Evolutionary conservation across 495 filamentous ascomycete species (phyloP).

Genomic region (Xylaria grammica): DNA sequence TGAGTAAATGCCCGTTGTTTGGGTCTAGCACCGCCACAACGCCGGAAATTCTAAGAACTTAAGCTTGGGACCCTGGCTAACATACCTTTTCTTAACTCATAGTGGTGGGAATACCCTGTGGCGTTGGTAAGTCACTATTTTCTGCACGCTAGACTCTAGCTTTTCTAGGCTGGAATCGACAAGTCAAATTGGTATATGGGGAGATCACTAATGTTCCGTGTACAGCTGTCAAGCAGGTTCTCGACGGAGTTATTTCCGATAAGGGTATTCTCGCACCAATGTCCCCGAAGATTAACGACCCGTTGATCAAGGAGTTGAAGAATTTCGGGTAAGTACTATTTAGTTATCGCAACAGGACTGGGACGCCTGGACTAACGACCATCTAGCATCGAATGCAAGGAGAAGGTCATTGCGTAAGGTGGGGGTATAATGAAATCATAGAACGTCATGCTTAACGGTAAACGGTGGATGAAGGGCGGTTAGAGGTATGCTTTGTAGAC

Average conservation of each 20-base stretch:
- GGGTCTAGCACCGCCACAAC: neutral
- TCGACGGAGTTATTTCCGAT: constrained; percentile 78
- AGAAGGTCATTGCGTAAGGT: constrained; percentile 42
- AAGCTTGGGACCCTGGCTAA: constrained; percentile 1
- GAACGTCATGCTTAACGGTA: too few species aligned
- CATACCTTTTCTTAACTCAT: constrained; percentile 38
- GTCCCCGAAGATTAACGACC: constrained; percentile 70
- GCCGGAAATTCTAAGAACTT: neutral
- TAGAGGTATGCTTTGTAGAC: neutral
- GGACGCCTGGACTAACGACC: neutral
- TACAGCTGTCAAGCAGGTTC: constrained; percentile 75
- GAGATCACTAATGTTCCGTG: constrained; percentile 39
- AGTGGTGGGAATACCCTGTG: constrained; percentile 35
- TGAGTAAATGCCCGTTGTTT: constrained; percentile 3
- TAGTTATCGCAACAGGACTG: neutral
- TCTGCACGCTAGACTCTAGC: neutral
- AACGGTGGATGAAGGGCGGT: too few species aligned
- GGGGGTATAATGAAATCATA: neutral
- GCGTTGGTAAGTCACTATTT: constrained; percentile 25
- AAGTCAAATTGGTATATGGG: constrained; percentile 15
- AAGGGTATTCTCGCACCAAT: constrained; percentile 86
- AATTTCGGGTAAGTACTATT: constrained; percentile 53
- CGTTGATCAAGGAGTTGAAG: constrained; percentile 72
- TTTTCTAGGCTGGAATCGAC: neutral
- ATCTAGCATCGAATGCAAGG: constrained; percentile 49